These are phyloP conservation scores for Zygosaccharomyces bisporus DNA, from an alignment of 805 yeast genomes.

Conservation along the genomic window DNA sequence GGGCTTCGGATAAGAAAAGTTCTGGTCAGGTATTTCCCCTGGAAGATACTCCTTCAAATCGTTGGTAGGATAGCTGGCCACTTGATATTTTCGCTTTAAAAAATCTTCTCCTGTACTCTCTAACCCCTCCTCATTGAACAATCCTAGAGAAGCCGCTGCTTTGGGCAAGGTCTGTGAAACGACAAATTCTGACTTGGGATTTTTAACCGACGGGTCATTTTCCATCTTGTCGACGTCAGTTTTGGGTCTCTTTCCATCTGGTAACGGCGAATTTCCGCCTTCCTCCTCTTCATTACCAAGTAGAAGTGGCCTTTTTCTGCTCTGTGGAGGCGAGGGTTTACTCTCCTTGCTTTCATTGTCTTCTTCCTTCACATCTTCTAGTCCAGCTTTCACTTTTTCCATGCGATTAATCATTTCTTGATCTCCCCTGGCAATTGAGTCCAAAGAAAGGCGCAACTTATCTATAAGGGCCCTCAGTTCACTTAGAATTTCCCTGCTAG, in stretches of 20 bases:
- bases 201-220: conserved; percentile 57
- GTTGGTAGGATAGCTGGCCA: conserved; percentile 79
- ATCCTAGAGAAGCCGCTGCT: conserved; percentile 59
- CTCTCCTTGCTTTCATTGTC: background rate
- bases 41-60: conserved; percentile 76
- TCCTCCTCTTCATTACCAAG: conserved; percentile 18
- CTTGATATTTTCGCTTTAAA: conserved; percentile 73
- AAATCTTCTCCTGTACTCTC: conserved; percentile 71
- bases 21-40: conserved; percentile 82
- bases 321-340: conserved; percentile 7
- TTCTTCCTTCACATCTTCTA: background rate
- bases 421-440: conserved; percentile 25
- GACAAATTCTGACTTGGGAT: conserved; percentile 75
- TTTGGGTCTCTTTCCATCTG: conserved; percentile 16
- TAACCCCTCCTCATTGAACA: conserved; percentile 61
- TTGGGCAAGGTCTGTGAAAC: conserved; percentile 63
- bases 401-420: conserved; percentile 15
- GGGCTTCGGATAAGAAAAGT: conserved; percentile 79
- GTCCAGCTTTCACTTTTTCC: background rate
- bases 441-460: conserved; percentile 23
- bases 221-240: conserved; percentile 35
- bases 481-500: conserved; percentile 39
- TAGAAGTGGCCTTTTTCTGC: conserved; percentile 16
- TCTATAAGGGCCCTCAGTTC: conserved; percentile 42
- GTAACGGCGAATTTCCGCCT: conserved; percentile 5